Base-by-base conservation (phyloP, 2,329 filamentous ascomycete genomes). In the Fusarium metavorans region DNA sequence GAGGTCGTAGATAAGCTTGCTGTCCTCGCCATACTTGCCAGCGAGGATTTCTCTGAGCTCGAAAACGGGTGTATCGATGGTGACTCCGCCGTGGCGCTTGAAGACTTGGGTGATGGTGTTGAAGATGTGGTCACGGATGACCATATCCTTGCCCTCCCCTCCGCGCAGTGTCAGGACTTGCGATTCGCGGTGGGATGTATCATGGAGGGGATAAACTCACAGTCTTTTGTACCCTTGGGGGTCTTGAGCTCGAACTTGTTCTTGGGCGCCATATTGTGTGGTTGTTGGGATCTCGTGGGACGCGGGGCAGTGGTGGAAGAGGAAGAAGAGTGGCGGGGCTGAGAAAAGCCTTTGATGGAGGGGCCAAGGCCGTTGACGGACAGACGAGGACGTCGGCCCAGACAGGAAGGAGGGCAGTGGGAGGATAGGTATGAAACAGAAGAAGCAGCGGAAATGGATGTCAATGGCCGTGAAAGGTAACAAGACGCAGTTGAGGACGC, bases 21-120 rank as follows among this genome's bases (percentile, higher is more conserved):
- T 94, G 83, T 97, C 95, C 85, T 97, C 95, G 82, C 95, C 95
- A 86, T 97, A 97, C 86, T 97, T 97, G 71, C 94, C 95, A 23
- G 94, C 89, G 43, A 97, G 89, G 74, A 97, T 96, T 78, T 97
- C 94, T 81, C 92, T 93, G 72, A 97, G 87, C 83, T 97, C 95
- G 81, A 97, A 97, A 70, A 97, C 94, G 74, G 89, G 91, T 67
- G 94, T 97, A 83, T 95, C 94, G 75, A 97, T 91, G 71, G 93
- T 92, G 70, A 93, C 92, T 73, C 89, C 94, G 81, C 93, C 94
- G 86, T 96, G 93, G 79, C 92, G 92, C 85, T 95, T 95, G 87
- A 97, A 96, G 81, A 96, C 92, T 69, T 92, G 87, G 75, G 90
- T 91, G 82, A 96, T 94, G 79, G 90, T 92, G 80, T 85, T 88